Conservation (phyloP, 2,329 filamentous ascomycete genomes). For the Rutstroemia sydowiana region DNA sequence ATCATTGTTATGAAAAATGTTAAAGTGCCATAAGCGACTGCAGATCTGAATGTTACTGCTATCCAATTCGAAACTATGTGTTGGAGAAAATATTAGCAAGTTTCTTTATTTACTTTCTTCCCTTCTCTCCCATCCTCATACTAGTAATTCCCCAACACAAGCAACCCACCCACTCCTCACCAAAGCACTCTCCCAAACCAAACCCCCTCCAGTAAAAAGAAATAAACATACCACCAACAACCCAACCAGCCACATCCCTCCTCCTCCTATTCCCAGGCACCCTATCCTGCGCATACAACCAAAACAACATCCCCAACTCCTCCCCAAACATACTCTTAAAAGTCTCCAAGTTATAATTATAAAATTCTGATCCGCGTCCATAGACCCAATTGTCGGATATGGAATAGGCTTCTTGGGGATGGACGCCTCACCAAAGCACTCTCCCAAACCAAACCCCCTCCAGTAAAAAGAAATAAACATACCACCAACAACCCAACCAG, state of each 20-base stretch:
- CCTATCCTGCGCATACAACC: background rate
- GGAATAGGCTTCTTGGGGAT: fast-evolving
- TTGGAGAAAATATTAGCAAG: too few relatives aligned
- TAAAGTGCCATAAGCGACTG: too few relatives aligned
- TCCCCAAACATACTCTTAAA: background rate
- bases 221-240: background rate
- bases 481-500: fast-evolving
- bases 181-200: background rate
- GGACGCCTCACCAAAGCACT: background rate
- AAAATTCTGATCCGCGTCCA: conserved; percentile 1
- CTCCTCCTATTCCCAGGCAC: background rate
- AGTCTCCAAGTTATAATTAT: background rate
- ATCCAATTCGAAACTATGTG: too few relatives aligned
- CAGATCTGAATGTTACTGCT: too few relatives aligned
- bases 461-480: background rate
- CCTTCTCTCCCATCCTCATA: too few relatives aligned
- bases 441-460: background rate
- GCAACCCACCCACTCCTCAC: background rate
- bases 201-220: background rate
- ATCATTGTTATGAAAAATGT: too few relatives aligned
- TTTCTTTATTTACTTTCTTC: too few relatives aligned
- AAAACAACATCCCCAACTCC: background rate
- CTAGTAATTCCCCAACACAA: background rate
- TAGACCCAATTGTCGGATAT: background rate
- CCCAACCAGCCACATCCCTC: fast-evolving